phyloP scores from a whole-genome alignment of 495 filamentous ascomycete species.

The Melanomma pulvis-pyrius region DNA sequence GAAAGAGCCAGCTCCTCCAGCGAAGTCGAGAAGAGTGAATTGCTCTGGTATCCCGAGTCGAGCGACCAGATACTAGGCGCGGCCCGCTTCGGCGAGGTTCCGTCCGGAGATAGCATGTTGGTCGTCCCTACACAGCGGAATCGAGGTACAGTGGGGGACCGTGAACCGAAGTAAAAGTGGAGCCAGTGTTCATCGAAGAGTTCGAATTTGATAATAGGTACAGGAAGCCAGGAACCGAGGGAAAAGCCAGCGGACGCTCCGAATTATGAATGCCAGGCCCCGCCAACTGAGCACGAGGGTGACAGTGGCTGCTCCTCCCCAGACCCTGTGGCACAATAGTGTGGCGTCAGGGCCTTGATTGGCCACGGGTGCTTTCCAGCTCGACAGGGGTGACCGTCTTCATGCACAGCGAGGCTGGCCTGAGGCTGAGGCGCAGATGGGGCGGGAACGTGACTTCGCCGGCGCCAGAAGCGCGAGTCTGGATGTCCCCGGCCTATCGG shows the following conservation, averaged over 20 bases:
- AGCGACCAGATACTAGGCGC: constrained; percentile 33
- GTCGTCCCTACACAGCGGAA: background rate
- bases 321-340: background rate
- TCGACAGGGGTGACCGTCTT: constrained; percentile 4
- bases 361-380: background rate
- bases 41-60: constrained; percentile 31
- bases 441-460: background rate
- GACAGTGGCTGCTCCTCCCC: constrained; percentile 11
- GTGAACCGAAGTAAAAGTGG: background rate
- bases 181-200: background rate
- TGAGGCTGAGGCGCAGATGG: constrained; percentile 10
- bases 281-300: constrained; percentile 10
- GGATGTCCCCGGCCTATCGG: too few relatives aligned
- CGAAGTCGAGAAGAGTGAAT: background rate
- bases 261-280: background rate
- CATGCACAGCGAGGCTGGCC: background rate
- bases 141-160: background rate
- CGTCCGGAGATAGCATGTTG: constrained; percentile 23
- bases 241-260: background rate
- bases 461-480: background rate
- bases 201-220: too few relatives aligned
- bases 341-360: background rate
- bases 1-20: background rate
- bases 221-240: background rate
- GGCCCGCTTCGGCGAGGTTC: background rate